Evolutionary conservation across 2,329 filamentous ascomycete species (phyloP).

Genomic region (Phoma sp.): DNA sequence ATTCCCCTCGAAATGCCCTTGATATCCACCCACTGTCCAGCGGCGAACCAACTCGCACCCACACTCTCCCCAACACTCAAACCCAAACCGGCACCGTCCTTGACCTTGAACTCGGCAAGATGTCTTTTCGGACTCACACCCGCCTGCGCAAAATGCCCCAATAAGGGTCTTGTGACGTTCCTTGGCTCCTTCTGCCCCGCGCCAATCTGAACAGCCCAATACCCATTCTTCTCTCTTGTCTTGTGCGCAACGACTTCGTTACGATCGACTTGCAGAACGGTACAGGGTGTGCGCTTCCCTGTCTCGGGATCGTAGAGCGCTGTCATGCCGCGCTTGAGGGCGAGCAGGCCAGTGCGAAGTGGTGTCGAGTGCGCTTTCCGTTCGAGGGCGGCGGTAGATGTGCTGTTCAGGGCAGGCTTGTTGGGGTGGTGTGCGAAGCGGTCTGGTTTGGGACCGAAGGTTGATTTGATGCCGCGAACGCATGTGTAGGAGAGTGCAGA

Average conservation of each 20-base stretch:
- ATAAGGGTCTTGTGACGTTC: conserved; percentile 80
- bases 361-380: conserved; percentile 65
- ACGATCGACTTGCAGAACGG: conserved; percentile 89
- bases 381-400: conserved; percentile 64
- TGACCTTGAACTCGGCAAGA: conserved; percentile 87
- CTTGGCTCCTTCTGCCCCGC: conserved; percentile 73
- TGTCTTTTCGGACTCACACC: conserved; percentile 83
- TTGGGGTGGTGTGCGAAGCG: conserved; percentile 61
- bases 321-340: conserved; percentile 95
- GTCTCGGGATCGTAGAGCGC: conserved; percentile 80
- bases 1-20: conserved; percentile 80
- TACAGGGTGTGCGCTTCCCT: conserved; percentile 81
- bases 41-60: conserved; percentile 86
- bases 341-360: conserved; percentile 79
- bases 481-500: conserved; percentile 30
- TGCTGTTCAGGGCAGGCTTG: conserved; percentile 61
- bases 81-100: conserved; percentile 71
- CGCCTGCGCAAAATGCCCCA: conserved; percentile 87
- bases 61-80: conserved; percentile 77
- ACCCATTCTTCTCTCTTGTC: conserved; percentile 80
- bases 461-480: conserved; percentile 60
- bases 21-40: conserved; percentile 90
- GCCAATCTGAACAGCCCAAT: conserved; percentile 93
- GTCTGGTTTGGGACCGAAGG: conserved; percentile 57
- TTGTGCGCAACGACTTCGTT: conserved; percentile 90